Evolutionary conservation across 108 stramenopile species (phyloP), one percentile per base, ranked within the genome.

Genomic region (Nitzschia sp.): DNA sequence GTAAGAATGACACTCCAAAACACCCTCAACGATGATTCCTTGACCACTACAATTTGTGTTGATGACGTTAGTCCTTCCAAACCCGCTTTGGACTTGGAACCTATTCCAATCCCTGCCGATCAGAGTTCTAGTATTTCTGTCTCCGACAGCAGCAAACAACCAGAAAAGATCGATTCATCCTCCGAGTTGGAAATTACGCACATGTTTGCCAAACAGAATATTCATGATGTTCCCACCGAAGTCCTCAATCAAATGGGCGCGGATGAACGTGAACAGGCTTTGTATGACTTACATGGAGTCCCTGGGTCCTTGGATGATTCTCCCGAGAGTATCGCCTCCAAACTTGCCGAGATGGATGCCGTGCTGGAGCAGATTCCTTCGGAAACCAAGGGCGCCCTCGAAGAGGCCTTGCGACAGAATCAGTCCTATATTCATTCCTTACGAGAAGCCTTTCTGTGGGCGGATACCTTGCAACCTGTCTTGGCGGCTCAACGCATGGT

Each of bases 401-500:
- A 17, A 48, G 46, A 48, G 46, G 46, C 46, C 17, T 5, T 48
- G 14, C 46, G 46, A 17, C 46, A 48, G 46, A 48, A 48, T 17
- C 14, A 15, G n/a, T 17, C n/a, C 6, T 48, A 48, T 48, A 17
- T 48, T 6, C n/a, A 48, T 15, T 48, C 46, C 17, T 17, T 48
- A 15, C 46, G 46, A 17, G 17, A 17, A 15, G 14, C 46, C 17
- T 48, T 48, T 17, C 46, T 48, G 1, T 48, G 46, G 46, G 46
- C 46, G 17, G 46, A 48, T 1, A 17, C 46, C 6, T 48, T 48
- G 46, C 14, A 17, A 48, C 46, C 46, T 48, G n/a, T 1, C n/a
- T 22, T 43, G 26, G 70, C 70, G 0, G 60, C 60, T 25, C n/a
- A 37, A 26, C 70, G 70, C 15, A 57, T 65, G 72, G 41, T 58